Conservation (phyloP, 192 early-diverging fungal genomes). For the Coemansia sp. region DNA sequence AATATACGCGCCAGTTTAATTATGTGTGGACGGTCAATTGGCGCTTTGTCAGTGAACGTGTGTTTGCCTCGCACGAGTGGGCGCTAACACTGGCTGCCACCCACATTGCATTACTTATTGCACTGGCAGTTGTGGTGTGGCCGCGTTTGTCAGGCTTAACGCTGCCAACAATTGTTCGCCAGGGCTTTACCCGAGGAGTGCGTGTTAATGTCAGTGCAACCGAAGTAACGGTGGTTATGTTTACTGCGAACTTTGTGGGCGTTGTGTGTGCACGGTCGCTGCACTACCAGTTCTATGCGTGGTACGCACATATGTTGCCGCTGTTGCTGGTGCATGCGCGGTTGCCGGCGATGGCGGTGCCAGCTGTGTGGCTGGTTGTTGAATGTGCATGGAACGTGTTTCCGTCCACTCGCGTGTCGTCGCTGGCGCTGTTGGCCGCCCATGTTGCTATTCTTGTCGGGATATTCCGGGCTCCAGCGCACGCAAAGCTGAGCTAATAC, state of each 20-base stretch:
- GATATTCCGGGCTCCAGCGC: neutral
- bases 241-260: slow-evolving; percentile 87
- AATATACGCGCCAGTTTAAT: slow-evolving; percentile 80
- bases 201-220: neutral
- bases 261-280: slow-evolving; percentile 83
- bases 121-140: slow-evolving; percentile 63
- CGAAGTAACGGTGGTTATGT: slow-evolving; percentile 56
- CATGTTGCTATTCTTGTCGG: slow-evolving; percentile 62
- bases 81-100: slow-evolving; percentile 58
- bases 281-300: slow-evolving; percentile 97
- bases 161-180: slow-evolving; percentile 9
- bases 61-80: slow-evolving; percentile 66
- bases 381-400: slow-evolving; percentile 89
- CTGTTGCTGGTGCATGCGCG: slow-evolving; percentile 64
- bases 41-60: slow-evolving; percentile 72
- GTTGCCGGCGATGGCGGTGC: slow-evolving; percentile 4
- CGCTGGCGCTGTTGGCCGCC: slow-evolving; percentile 49
- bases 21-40: slow-evolving; percentile 98
- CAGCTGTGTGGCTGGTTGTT: slow-evolving; percentile 47
- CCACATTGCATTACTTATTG: slow-evolving; percentile 64
- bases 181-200: slow-evolving; percentile 7
- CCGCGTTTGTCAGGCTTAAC: slow-evolving; percentile 24
- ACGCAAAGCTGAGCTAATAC: neutral
- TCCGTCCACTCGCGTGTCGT: slow-evolving; percentile 67
- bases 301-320: slow-evolving; percentile 88